A percentile compares a stretch with the other conserved stretches of the same genome.
phyloP scores from a whole-genome alignment of 345 rosid genomes.

The Mercurialis annua region DNA sequence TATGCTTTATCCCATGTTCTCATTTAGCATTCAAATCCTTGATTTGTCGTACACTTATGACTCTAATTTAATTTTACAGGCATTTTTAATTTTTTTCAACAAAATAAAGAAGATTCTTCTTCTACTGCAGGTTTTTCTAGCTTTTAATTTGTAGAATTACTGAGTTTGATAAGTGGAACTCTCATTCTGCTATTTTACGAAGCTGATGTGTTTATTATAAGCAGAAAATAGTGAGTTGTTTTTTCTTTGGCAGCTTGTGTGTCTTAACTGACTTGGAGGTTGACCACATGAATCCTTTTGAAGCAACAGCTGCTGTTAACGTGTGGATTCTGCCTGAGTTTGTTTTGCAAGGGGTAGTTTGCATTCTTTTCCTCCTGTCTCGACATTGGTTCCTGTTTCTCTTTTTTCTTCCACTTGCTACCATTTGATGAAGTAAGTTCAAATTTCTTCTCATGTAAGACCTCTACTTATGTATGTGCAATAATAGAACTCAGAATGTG shows the following conservation, averaged over 20 bases:
- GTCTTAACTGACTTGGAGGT: slow-evolving; percentile 86
- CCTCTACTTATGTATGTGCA: neutral
- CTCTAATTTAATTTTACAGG: too few species aligned
- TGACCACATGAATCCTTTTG: slow-evolving; percentile 72
- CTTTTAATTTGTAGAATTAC: too few species aligned
- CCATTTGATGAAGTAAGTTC: slow-evolving; percentile 61
- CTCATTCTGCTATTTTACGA: too few species aligned
- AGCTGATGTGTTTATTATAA: neutral
- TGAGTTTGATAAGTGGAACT: too few species aligned
- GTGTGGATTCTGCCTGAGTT: slow-evolving; percentile 66
- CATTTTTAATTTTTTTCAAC: too few species aligned
- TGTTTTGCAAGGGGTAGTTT: slow-evolving; percentile 57
- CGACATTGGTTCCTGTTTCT: slow-evolving; percentile 90
- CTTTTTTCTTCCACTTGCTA: slow-evolving; percentile 57
- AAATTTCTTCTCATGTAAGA: neutral
- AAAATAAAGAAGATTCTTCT: too few species aligned
- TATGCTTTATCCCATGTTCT: too few species aligned
- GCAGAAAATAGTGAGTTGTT: neutral
- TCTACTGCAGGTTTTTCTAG: too few species aligned
- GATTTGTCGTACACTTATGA: too few species aligned
- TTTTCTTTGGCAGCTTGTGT: slow-evolving; percentile 43
- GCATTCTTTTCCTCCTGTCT: slow-evolving; percentile 57
- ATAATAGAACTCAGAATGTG: neutral
- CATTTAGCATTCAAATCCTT: too few species aligned
- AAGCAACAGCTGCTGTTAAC: slow-evolving; percentile 63